Evolutionary conservation across 2,329 filamentous ascomycete species (phyloP).

Genomic region (Byssothecium circinans): DNA sequence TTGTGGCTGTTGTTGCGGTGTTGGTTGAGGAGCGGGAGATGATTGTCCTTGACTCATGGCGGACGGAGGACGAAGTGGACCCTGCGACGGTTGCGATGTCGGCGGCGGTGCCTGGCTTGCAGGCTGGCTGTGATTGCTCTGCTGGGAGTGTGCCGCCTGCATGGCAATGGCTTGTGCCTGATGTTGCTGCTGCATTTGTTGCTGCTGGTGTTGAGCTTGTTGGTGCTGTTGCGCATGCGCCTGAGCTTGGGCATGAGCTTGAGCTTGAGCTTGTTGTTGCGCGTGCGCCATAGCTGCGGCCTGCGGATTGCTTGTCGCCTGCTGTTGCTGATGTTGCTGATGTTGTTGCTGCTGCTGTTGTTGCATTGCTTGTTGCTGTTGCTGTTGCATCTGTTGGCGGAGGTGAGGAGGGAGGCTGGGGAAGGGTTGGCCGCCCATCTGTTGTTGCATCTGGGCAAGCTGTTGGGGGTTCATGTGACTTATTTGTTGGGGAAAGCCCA

Average conservation of each 20-base stretch:
- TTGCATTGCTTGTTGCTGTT: conserved; percentile 51
- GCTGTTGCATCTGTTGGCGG: conserved; percentile 48
- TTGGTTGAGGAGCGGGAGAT: conserved; percentile 42
- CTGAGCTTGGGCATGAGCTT: conserved; percentile 32
- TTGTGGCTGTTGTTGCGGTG: conserved; percentile 43
- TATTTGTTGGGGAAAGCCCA: conserved; percentile 59
- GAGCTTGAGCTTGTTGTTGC: conserved; percentile 45
- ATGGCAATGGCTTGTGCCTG: conserved; percentile 48
- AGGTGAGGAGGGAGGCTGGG: conserved; percentile 40
- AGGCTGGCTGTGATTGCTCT: conserved; percentile 52
- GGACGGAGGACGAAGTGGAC: conserved; percentile 43
- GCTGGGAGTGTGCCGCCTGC: conserved; percentile 54
- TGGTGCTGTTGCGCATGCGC: conserved; percentile 47
- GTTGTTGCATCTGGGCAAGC: conserved; percentile 48
- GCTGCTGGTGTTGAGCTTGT: conserved; percentile 49
- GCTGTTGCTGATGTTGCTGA: conserved; percentile 42
- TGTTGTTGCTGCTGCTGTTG: conserved; percentile 50
- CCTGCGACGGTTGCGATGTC: conserved; percentile 40
- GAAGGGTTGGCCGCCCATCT: conserved; percentile 29
- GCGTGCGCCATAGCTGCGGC: conserved; percentile 51
- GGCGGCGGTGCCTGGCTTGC: conserved; percentile 43
- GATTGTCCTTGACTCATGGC: conserved; percentile 44
- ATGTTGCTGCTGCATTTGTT: conserved; percentile 48
- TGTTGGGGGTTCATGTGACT: conserved; percentile 50
- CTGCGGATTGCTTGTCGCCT: conserved; percentile 38